Percentiles rank a stretch among this genome's conserved stretches.
Evolutionary conservation across 352 stramenopile genomes (phyloP).

Genomic region (Phytophthora constricta): DNA sequence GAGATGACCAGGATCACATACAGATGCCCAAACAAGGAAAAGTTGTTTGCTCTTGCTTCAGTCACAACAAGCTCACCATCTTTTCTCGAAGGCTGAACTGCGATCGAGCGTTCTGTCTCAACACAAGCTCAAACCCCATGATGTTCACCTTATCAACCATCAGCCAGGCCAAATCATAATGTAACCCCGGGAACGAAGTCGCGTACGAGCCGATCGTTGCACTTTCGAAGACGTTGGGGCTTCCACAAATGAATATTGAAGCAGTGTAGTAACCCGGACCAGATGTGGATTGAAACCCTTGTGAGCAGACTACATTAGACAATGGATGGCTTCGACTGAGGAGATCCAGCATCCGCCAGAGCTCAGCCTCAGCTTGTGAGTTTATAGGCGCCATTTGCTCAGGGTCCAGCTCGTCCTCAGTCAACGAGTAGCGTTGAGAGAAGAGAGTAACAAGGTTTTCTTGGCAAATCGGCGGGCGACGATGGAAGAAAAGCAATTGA

Average conservation of each 20-base stretch:
- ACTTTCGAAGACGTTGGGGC: conserved; percentile 46
- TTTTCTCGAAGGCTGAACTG: conserved; percentile 36
- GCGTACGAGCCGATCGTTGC: conserved; percentile 51
- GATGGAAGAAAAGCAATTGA: conserved; percentile 57
- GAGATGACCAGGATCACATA: conserved; percentile 51
- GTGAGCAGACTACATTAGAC: conserved; percentile 40
- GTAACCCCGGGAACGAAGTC: conserved; percentile 38
- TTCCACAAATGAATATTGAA: conserved; percentile 49
- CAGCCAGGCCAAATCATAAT: conserved; percentile 48
- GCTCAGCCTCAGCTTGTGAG: conserved; percentile 57
- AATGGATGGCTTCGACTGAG: conserved; percentile 56
- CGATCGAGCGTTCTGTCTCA: conserved; percentile 51
- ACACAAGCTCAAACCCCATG: conserved; percentile 59
- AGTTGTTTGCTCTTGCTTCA: conserved; percentile 50
- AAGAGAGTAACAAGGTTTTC: conserved; percentile 64
- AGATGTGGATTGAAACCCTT: conserved; percentile 50
- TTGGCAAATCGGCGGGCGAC: conserved; percentile 59
- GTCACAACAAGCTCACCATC: conserved; percentile 26
- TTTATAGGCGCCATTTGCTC: conserved; percentile 43
- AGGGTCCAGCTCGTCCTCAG: conserved; percentile 25
- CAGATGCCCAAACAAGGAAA: conserved; percentile 59
- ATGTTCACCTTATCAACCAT: conserved; percentile 54
- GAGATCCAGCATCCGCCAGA: conserved; percentile 53
- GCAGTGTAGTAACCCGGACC: conserved; percentile 31
- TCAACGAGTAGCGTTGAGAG: conserved; percentile 46